Percentiles rank a stretch among this genome's conserved stretches.
phyloP scores from a whole-genome alignment of 495 filamentous ascomycete genomes.

The Aspergillus asperescens region DNA sequence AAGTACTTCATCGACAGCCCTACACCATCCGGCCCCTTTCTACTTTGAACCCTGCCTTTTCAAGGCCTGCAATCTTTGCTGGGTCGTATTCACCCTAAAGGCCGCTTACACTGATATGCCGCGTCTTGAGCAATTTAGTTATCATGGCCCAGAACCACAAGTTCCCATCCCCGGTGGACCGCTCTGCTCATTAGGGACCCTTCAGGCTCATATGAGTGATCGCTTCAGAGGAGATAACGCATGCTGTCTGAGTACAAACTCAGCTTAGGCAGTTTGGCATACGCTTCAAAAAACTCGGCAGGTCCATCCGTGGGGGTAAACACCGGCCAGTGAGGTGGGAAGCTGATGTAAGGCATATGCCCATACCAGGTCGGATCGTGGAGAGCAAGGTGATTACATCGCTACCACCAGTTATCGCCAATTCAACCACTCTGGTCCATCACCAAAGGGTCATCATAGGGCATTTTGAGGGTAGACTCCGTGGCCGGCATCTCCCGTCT shows the following conservation, averaged over 20 bases:
- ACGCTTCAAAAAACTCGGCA: constrained; percentile 72
- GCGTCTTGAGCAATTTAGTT: neutral
- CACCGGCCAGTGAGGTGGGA: constrained; percentile 59
- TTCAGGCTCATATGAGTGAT: neutral
- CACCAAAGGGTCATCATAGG: constrained; percentile 55
- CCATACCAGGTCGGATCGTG: constrained; percentile 76
- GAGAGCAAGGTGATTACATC: constrained; percentile 56
- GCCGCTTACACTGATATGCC: neutral
- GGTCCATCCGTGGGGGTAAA: constrained; percentile 80
- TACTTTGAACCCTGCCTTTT: neutral
- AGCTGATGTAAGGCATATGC: constrained; percentile 66
- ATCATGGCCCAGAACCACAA: neutral
- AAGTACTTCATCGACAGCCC: neutral
- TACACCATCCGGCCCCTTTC: neutral
- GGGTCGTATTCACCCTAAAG: neutral
- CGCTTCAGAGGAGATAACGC: neutral
- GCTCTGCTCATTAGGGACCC: neutral
- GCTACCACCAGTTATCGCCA: constrained; percentile 71
- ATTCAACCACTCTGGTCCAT: constrained; percentile 61
- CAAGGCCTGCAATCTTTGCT: neutral
- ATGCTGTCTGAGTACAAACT: constrained; percentile 61
- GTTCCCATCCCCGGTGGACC: neutral
- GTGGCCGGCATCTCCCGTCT: constrained; percentile 35
- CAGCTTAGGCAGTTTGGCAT: constrained; percentile 65
- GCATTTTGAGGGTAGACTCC: constrained; percentile 62